These are phyloP conservation scores for Nematocida ausubeli DNA, from an alignment of 371 early-diverging fungal genomes.

Conservation along the genomic window DNA sequence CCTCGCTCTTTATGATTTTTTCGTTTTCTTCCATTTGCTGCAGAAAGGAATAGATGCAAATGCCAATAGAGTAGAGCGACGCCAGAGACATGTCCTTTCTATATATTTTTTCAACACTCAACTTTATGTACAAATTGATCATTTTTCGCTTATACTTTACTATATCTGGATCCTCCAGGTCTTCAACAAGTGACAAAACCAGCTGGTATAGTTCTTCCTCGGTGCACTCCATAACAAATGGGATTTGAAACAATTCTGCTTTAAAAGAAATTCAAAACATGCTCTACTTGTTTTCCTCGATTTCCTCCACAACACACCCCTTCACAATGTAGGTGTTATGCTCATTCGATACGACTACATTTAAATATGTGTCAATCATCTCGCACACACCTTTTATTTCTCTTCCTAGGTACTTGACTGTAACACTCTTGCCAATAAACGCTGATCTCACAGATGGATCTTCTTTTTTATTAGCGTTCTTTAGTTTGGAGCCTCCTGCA, in stretches of 20 bases:
- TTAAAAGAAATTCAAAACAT: background rate
- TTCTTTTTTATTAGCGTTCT: background rate
- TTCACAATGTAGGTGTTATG: constrained; percentile 2
- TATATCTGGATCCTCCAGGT: constrained; percentile 4
- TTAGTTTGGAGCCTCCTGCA: too few species aligned
- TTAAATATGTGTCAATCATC: background rate
- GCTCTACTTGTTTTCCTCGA: background rate
- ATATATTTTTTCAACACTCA: constrained; percentile 7
- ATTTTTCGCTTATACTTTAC: constrained; percentile 38
- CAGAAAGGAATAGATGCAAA: background rate
- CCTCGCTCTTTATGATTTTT: background rate
- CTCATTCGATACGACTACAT: background rate
- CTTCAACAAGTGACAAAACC: background rate
- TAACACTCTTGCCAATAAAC: background rate
- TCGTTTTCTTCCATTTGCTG: background rate
- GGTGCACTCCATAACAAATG: constrained; percentile 8
- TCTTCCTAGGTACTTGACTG: background rate
- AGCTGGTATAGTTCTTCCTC: constrained; percentile 18
- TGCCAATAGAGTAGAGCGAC: background rate
- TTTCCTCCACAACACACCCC: background rate
- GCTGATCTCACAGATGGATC: background rate
- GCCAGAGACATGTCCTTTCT: background rate
- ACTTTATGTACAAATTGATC: constrained; percentile 39
- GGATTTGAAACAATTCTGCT: background rate
- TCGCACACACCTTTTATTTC: background rate